Evolutionary conservation across 805 yeast species (phyloP).

Genomic region (Sugiyamaella mastotermitis): DNA sequence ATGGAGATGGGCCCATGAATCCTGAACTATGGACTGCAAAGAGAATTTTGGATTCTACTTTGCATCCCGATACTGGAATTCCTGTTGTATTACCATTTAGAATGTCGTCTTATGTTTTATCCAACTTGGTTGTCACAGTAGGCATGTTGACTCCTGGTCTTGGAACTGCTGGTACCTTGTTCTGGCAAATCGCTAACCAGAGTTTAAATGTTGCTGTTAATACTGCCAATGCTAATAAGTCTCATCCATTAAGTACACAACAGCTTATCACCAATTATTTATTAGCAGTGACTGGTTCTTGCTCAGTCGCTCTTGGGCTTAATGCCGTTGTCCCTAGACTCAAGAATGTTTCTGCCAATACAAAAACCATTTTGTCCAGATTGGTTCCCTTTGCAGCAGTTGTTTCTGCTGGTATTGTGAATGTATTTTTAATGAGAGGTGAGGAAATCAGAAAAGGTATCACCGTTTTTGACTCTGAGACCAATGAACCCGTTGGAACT

Average conservation of each 20-base stretch:
- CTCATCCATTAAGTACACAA: slow-evolving; percentile 76
- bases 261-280: slow-evolving; percentile 77
- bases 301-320: slow-evolving; percentile 91
- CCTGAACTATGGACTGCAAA: slow-evolving; percentile 88
- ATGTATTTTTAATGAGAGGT: slow-evolving; percentile 94
- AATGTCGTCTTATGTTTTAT: slow-evolving; percentile 93
- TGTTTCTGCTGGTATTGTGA: slow-evolving; percentile 92
- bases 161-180: slow-evolving; percentile 83
- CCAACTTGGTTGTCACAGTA: slow-evolving; percentile 89
- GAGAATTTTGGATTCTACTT: slow-evolving; percentile 78
- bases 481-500: slow-evolving; percentile 43
- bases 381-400: slow-evolving; percentile 98
- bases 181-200: slow-evolving; percentile 98
- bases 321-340: slow-evolving; percentile 86
- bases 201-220: slow-evolving; percentile 95
- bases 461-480: slow-evolving; percentile 33
- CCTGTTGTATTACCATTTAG: slow-evolving; percentile 90
- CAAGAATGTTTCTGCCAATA: slow-evolving; percentile 58
- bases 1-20: slow-evolving; percentile 63
- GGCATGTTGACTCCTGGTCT: slow-evolving; percentile 97
- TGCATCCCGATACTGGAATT: slow-evolving; percentile 96
- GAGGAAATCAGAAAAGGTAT: slow-evolving; percentile 72
- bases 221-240: slow-evolving; percentile 92
- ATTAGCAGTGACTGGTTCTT: slow-evolving; percentile 89
- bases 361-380: slow-evolving; percentile 70